Evolutionary conservation across 345 rosid genomes (phyloP), one percentile per base, ranked within the genome.

Genomic region (Populus alba): DNA sequence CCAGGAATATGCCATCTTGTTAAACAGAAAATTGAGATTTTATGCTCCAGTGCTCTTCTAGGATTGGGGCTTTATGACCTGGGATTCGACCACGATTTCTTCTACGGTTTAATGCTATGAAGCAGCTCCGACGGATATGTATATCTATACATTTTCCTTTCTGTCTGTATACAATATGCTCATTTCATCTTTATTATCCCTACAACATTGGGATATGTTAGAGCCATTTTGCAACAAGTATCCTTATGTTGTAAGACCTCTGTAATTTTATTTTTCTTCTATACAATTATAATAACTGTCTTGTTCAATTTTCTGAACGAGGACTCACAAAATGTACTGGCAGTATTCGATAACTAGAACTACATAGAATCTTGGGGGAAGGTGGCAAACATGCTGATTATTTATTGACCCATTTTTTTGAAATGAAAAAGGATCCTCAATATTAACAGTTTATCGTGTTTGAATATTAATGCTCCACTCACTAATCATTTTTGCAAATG

Each of bases 41-140:
- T 89, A 61, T 84, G 77, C 69, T 77, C 83, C 70, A 80, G 83
- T 68, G 81, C 87, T 68, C 89, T 93, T 77, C 71, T 90, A 73
- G 95, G 90, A 75, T 80, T 86, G 87, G 95, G 92, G 78, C 76
- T 91, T 71, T 81, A 73, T 38, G 86, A 78, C 81, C 78, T 88
- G 75, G 97, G 92, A 15, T 83, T 84, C 25, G 86, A 82, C 39
- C 84, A 88, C 85, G 91, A 91, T 77, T 93, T 93, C 87, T 93
- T 90, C 89, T 71, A 72, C 20, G 89, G 92, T 74, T 85, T 91
- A 83, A 83, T 71, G 72, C 85, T 75, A 65, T 89, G 85, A 82
- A 78, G 81, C 71, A 68, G 75, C 79, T 59, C 15, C 43, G 57
- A 8, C 18, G 53, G 61, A 67, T 33, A 49, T 49, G 55, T 49